phyloP scores from a whole-genome alignment of 108 stramenopile species.

The Nitzschia putrida region DNA sequence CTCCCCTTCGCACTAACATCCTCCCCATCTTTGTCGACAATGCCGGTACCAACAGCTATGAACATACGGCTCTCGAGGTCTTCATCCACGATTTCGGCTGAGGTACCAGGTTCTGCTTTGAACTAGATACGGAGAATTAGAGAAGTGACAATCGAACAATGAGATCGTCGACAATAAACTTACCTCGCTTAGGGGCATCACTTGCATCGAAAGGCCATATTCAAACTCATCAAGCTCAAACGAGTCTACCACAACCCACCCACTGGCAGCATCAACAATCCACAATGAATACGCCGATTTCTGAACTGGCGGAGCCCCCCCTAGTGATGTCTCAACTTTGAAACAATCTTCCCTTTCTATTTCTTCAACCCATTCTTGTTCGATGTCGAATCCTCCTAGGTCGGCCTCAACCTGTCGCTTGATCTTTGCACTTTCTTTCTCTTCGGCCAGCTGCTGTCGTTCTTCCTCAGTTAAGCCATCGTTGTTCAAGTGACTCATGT shows the following conservation, averaged over 20 bases:
- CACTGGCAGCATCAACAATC: slow-evolving; percentile 81
- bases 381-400: slow-evolving; percentile 87
- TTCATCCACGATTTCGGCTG: slow-evolving; percentile 32
- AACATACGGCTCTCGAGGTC: slow-evolving; percentile 60
- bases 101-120: slow-evolving; percentile 40
- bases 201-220: slow-evolving; percentile 72
- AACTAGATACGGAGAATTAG: slow-evolving; percentile 13
- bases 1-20: slow-evolving; percentile 79
- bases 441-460: slow-evolving; percentile 63
- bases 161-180: slow-evolving; percentile 23
- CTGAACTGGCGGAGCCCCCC: slow-evolving; percentile 72
- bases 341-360: slow-evolving; percentile 88
- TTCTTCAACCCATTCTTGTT: slow-evolving; percentile 89
- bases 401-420: slow-evolving; percentile 88
- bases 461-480: slow-evolving; percentile 80
- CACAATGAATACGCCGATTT: slow-evolving; percentile 70
- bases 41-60: slow-evolving; percentile 72
- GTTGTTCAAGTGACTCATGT: slow-evolving; percentile 70
- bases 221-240: slow-evolving; percentile 76
- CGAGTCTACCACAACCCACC: slow-evolving; percentile 79
- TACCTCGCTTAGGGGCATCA: slow-evolving; percentile 72
- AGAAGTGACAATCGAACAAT: neutral
- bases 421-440: slow-evolving; percentile 76
- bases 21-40: slow-evolving; percentile 78
- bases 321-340: slow-evolving; percentile 62